Evolutionary conservation across 163 green algal species (phyloP).

Genomic region (Chlorella variabilis): DNA sequence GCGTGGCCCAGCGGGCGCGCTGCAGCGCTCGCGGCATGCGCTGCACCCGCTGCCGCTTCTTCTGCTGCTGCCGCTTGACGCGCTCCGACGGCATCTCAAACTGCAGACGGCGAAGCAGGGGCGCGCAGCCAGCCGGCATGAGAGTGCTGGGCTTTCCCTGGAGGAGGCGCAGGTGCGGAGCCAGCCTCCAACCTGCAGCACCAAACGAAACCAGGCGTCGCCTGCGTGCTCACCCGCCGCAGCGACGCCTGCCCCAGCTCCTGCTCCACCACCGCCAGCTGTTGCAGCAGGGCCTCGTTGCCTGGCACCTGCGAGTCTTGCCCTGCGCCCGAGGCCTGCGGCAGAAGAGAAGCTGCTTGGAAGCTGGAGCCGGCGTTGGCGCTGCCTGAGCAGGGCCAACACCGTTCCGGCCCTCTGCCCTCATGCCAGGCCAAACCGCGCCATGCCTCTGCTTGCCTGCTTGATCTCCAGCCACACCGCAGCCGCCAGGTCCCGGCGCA

Average conservation of each 20-base stretch:
- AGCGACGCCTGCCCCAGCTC: neutral
- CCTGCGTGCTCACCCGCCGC: neutral
- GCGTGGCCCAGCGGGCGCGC: neutral
- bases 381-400: no score
- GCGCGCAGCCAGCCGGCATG: no score
- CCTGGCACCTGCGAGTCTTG: neutral
- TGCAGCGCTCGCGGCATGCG: neutral
- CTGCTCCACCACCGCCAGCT: neutral
- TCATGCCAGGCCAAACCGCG: no score
- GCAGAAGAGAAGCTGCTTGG: no score
- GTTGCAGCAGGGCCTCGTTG: neutral
- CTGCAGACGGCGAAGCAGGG: no score
- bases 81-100: slow-evolving; percentile 2
- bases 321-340: no score
- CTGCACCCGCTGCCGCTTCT: neutral
- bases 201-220: no score
- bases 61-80: neutral
- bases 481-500: neutral
- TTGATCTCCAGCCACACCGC: neutral
- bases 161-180: no score
- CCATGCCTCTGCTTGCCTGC: neutral
- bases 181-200: no score
- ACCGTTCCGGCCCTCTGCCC: no score
- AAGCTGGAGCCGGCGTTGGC: no score
- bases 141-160: no score